Percentiles rank a stretch among this genome's conserved stretches.
phyloP scores from a whole-genome alignment of 23 red algal genomes.

The Gracilariopsis chorda region DNA sequence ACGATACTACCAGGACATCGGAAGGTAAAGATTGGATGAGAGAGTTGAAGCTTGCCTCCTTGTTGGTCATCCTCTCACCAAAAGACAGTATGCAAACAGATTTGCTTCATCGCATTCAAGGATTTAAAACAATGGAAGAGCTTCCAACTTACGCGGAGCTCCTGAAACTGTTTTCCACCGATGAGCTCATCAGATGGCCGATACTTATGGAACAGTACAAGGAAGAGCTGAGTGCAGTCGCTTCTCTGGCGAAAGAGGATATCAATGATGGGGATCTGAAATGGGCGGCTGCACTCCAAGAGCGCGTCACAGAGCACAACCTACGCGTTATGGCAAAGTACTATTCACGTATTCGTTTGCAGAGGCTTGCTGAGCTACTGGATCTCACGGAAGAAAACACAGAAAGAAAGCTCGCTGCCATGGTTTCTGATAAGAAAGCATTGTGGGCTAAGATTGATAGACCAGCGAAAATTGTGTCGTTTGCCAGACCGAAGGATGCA shows the following conservation, averaged over 20 bases:
- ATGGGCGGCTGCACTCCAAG: slow-evolving; percentile 67
- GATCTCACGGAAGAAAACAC: slow-evolving; percentile 74
- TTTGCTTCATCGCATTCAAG: slow-evolving; percentile 76
- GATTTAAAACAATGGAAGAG: slow-evolving; percentile 74
- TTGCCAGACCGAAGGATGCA: slow-evolving; percentile 64
- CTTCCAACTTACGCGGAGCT: slow-evolving; percentile 65
- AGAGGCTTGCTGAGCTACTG: slow-evolving; percentile 74
- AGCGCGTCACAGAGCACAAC: slow-evolving; percentile 95
- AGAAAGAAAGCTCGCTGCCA: slow-evolving; percentile 77
- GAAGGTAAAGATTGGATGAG: slow-evolving; percentile 43
- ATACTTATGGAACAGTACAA: slow-evolving; percentile 64
- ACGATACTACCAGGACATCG: slow-evolving; percentile 36
- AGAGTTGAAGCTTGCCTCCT: slow-evolving; percentile 70
- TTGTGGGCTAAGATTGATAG: slow-evolving; percentile 94
- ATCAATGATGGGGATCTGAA: slow-evolving; percentile 72
- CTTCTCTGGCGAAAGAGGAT: slow-evolving; percentile 36
- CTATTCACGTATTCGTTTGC: slow-evolving; percentile 81
- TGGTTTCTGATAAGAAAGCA: slow-evolving; percentile 82
- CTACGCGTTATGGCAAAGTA: slow-evolving; percentile 89
- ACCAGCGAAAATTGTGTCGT: slow-evolving; percentile 77
- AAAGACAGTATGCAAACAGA: slow-evolving; percentile 81
- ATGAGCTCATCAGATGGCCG: slow-evolving; percentile 93
- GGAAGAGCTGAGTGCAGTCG: slow-evolving; percentile 30
- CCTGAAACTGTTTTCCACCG: slow-evolving; percentile 79
- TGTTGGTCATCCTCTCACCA: slow-evolving; percentile 72